These are phyloP conservation scores for Penicillium ucsense DNA, from an alignment of 495 filamentous ascomycete species.

Conservation along the genomic window DNA sequence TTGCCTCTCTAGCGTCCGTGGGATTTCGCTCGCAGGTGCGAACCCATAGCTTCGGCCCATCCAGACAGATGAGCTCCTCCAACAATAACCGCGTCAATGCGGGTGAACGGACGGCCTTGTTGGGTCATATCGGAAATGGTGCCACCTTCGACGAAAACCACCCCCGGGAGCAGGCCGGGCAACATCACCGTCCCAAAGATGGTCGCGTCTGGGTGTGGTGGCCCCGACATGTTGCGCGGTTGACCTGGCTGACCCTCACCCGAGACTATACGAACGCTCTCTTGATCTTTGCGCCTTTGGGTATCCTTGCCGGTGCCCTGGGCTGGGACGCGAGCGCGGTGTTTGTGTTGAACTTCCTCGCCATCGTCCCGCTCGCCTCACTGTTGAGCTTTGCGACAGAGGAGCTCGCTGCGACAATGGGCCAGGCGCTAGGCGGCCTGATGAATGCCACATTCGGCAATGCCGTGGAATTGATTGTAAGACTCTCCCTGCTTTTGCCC, in stretches of 20 bases:
- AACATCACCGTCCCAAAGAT: conserved; percentile 26
- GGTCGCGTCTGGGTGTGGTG: conserved; percentile 41
- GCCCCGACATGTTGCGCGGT: conserved; percentile 40
- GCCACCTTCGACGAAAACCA: conserved; percentile 12
- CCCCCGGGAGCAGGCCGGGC: conserved; percentile 6
- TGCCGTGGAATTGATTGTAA: conserved; percentile 94
- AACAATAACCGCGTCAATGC: conserved; percentile 21
- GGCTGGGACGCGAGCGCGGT: conserved; percentile 66
- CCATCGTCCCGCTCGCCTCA: conserved; percentile 88
- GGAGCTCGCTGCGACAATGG: conserved; percentile 73
- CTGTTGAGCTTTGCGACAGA: conserved; percentile 93
- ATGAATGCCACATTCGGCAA: conserved; percentile 97
- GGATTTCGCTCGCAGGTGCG: conserved; percentile 24
- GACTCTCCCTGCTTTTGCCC: conserved; percentile 18
- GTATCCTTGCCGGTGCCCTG: conserved; percentile 67
- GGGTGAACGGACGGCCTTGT: conserved; percentile 24
- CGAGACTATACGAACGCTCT: conserved; percentile 79
- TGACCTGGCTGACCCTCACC: conserved; percentile 44
- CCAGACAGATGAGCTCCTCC: conserved; percentile 22
- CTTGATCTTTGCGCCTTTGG: conserved; percentile 81
- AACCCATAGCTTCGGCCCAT: conserved; percentile 23
- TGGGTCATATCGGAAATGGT: conserved; percentile 8
- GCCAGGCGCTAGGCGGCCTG: conserved; percentile 83
- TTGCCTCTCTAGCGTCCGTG: conserved; percentile 14
- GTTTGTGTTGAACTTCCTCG: conserved; percentile 88